phyloP scores from a whole-genome alignment of 1,284 basidiomycete species.

The Uromyces viciae-fabae region DNA sequence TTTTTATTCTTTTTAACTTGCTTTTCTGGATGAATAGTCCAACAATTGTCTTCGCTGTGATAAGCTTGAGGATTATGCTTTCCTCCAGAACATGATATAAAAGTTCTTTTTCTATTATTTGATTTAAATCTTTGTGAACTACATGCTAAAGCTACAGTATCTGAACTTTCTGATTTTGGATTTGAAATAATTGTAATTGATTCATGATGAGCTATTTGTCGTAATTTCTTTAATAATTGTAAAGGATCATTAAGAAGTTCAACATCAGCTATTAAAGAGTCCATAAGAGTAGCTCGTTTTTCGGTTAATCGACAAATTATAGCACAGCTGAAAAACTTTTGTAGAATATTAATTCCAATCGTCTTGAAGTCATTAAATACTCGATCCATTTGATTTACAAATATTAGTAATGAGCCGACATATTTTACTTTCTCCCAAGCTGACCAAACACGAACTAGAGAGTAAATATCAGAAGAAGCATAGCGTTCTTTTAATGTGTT shows the following conservation, averaged over 20 bases:
- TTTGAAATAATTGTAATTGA: background rate
- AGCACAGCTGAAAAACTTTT: no score
- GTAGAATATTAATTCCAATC: no score
- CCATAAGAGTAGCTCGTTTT: background rate
- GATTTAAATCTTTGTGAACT: no score
- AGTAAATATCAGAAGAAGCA: no score
- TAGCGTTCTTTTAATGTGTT: no score
- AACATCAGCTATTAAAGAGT: background rate
- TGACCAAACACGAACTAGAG: no score
- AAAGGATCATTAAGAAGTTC: background rate
- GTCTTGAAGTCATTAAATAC: no score
- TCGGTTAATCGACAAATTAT: no score
- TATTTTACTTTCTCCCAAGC: no score
- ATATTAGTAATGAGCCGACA: no score
- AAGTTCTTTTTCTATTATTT: background rate
- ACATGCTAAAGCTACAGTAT: background rate
- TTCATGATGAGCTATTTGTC: background rate
- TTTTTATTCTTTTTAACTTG: background rate
- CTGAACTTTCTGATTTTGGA: background rate
- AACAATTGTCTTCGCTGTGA: background rate
- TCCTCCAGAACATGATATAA: background rate
- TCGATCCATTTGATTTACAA: no score
- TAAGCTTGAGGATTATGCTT: background rate
- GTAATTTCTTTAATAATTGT: background rate
- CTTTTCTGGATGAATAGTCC: background rate